These are phyloP conservation scores for Dactylis glomerata DNA, from an alignment of 176 grass and related monocot genomes.

Conservation along the genomic window DNA sequence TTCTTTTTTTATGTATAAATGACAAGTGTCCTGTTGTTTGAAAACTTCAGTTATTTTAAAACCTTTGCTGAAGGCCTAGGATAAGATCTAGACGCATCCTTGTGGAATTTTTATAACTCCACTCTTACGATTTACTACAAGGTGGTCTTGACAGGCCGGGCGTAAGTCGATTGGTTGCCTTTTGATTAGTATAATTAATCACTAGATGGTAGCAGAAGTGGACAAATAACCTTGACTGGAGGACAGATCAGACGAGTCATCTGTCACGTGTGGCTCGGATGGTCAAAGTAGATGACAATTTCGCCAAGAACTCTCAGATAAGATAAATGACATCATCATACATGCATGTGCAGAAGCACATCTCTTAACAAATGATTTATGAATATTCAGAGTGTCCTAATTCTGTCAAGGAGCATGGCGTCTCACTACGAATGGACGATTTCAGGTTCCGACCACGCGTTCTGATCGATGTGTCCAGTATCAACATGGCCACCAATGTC, in stretches of 20 bases:
- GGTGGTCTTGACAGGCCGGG: not conserved
- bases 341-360: constrained; percentile 5
- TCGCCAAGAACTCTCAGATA: constrained; percentile 35
- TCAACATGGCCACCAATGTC: constrained; percentile 62
- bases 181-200: constrained; percentile 25
- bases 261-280: not conserved
- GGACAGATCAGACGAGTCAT: constrained; percentile 33
- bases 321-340: constrained; percentile 3
- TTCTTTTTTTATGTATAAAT: not conserved
- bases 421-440: no score
- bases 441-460: constrained; percentile 78
- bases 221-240: constrained; percentile 26
- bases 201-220: constrained; percentile 12
- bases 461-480: constrained; percentile 73
- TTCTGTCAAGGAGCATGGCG: no score
- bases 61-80: not conserved
- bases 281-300: constrained; percentile 48
- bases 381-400: not conserved
- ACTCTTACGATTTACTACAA: not conserved
- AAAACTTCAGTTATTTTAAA: not conserved
- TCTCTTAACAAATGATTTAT: not conserved
- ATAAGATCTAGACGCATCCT: not conserved
- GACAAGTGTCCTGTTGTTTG: not conserved
- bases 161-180: constrained; percentile 8
- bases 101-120: not conserved